Evolutionary conservation across 176 grass and related monocot genomes (phyloP).

Genomic region (Triticum monococcum): DNA sequence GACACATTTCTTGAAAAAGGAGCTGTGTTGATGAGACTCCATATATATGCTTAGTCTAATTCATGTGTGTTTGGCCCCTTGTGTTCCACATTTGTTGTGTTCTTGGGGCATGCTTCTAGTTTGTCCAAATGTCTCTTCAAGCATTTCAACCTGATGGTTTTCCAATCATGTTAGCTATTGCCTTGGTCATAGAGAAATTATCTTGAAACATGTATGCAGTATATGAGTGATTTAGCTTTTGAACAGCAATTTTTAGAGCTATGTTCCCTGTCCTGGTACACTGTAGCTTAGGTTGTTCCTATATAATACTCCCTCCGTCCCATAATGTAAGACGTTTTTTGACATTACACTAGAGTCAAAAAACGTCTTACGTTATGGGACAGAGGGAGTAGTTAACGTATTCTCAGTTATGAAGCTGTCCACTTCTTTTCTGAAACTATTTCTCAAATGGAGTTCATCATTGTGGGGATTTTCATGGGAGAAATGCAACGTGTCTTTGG

Average conservation of each 20-base stretch:
- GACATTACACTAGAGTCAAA: no score
- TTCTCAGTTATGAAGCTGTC: neutral
- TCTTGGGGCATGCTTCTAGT: neutral
- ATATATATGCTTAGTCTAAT: no score
- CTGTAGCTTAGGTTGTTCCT: neutral
- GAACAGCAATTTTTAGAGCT: neutral
- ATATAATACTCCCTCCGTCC: neutral
- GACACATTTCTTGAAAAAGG: neutral
- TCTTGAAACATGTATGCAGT: neutral
- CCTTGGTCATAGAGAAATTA: neutral
- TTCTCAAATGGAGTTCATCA: neutral
- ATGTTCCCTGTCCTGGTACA: neutral
- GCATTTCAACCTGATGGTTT: neutral
- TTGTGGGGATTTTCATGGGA: neutral
- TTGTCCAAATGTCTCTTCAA: neutral
- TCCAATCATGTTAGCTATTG: neutral
- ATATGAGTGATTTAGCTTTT: neutral
- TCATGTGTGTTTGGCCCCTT: no score
- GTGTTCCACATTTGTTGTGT: no score
- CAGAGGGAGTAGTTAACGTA: neutral
- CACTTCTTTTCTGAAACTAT: neutral
- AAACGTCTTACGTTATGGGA: no score
- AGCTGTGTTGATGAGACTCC: no score
- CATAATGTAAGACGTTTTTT: no score
- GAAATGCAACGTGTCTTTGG: neutral